phyloP scores from a whole-genome alignment of 495 filamentous ascomycete genomes.

The Talaromyces thailandensis region DNA sequence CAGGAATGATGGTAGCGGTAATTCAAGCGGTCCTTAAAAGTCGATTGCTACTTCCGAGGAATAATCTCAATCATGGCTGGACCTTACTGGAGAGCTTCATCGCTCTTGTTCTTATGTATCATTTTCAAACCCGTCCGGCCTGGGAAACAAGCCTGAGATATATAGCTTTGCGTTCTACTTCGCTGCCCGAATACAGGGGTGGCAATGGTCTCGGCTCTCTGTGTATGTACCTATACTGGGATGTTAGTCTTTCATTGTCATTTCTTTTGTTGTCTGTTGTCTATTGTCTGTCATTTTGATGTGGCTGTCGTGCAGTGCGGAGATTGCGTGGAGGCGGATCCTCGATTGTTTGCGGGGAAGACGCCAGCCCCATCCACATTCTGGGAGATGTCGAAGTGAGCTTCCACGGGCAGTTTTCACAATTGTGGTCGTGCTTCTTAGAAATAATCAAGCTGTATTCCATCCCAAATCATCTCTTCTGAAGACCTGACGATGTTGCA shows the following conservation, averaged over 20 bases:
- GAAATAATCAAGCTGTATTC: neutral
- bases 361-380: neutral
- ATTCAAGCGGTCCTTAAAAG: neutral
- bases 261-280: neutral
- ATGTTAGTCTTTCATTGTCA: neutral
- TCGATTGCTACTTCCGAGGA: neutral
- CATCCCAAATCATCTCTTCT: neutral
- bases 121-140: neutral
- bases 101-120: neutral
- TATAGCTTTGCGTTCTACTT: neutral
- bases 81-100: neutral
- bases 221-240: neutral
- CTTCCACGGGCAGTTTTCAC: neutral
- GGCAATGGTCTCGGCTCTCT: neutral
- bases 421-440: neutral
- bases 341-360: neutral
- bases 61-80: neutral
- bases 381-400: neutral
- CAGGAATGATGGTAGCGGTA: neutral
- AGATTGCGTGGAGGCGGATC: neutral
- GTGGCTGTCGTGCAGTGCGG: neutral
- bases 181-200: neutral
- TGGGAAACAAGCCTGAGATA: neutral
- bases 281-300: neutral
- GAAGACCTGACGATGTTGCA: neutral